A percentile compares a stretch with the other conserved stretches of the same genome.
Evolutionary conservation across 164 flowering plant species (phyloP).

Genomic region (Warburgia ugandensis): DNA sequence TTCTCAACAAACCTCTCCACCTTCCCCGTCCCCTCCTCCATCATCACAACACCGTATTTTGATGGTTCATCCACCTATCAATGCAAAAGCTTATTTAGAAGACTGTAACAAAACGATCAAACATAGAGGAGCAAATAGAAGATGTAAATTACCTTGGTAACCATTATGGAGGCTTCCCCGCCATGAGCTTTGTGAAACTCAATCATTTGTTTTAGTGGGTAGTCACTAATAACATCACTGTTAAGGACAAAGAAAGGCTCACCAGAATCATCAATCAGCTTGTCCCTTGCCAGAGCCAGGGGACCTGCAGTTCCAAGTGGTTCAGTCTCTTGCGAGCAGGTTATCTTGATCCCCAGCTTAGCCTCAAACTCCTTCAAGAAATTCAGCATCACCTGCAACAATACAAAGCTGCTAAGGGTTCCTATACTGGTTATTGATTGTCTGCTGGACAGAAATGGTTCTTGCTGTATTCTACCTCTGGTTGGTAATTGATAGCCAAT

Average conservation of each 20-base stretch:
- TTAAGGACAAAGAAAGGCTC: slow-evolving; percentile 24
- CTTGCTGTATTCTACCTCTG: slow-evolving; percentile 10
- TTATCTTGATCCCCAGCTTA: slow-evolving; percentile 19
- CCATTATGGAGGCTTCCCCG: slow-evolving; percentile 22
- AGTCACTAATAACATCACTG: slow-evolving; percentile 19
- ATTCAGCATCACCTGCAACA: slow-evolving; percentile 16
- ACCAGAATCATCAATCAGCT: slow-evolving; percentile 13
- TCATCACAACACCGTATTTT: slow-evolving; percentile 21
- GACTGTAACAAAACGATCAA: too few species aligned
- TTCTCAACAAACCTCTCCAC: slow-evolving; percentile 19
- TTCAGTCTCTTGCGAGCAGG: slow-evolving; percentile 21
- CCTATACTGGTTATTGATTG: background rate
- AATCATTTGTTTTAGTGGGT: slow-evolving; percentile 19
- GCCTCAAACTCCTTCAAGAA: slow-evolving; percentile 17
- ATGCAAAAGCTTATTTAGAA: background rate
- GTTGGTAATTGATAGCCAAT: slow-evolving; percentile 24
- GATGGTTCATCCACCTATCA: slow-evolving; percentile 23
- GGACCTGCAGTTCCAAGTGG: slow-evolving; percentile 26
- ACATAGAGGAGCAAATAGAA: too few species aligned
- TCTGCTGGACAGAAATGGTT: background rate
- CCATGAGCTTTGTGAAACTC: slow-evolving; percentile 21
- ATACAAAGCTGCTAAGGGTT: background rate
- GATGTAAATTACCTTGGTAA: slow-evolving; percentile 26
- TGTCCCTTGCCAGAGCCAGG: slow-evolving; percentile 18
- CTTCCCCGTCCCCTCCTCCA: slow-evolving; percentile 18